Percentiles rank a stretch among this genome's conserved stretches.
These are phyloP conservation scores for Alloteropsis semialata DNA, from an alignment of 176 grass and related monocot species.

Conservation along the genomic window DNA sequence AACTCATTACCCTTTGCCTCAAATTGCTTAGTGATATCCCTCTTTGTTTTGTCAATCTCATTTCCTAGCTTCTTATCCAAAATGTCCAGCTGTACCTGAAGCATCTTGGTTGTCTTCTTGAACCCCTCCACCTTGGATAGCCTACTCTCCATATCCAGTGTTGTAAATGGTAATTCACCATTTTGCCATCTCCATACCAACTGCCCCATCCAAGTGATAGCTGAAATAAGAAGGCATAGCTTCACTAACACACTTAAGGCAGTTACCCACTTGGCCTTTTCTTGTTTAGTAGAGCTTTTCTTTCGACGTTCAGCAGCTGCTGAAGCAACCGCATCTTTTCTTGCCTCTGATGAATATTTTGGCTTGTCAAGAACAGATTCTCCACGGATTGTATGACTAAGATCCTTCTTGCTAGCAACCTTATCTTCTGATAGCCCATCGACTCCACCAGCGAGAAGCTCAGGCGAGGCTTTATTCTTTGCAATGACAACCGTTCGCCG, in stretches of 20 bases:
- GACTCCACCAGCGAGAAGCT: slow-evolving; percentile 34
- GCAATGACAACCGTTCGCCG: slow-evolving; percentile 45
- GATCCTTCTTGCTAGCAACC: slow-evolving; percentile 43
- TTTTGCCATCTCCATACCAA: slow-evolving; percentile 56
- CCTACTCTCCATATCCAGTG: slow-evolving; percentile 49
- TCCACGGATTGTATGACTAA: slow-evolving; percentile 44
- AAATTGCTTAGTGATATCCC: slow-evolving; percentile 50
- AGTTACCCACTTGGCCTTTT: slow-evolving; percentile 50
- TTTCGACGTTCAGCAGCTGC: slow-evolving; percentile 40
- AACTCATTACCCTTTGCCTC: slow-evolving; percentile 58
- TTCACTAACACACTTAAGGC: slow-evolving; percentile 49
- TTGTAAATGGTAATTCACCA: slow-evolving; percentile 37
- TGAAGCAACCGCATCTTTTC: slow-evolving; percentile 35
- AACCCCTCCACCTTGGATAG: slow-evolving; percentile 67
- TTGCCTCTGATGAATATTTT: slow-evolving; percentile 38
- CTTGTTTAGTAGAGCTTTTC: slow-evolving; percentile 42
- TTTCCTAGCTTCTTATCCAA: slow-evolving; percentile 76
- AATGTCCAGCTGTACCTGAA: slow-evolving; percentile 86
- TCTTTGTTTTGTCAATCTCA: slow-evolving; percentile 56
- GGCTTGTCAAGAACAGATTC: slow-evolving; percentile 52
- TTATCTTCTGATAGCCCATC: slow-evolving; percentile 35
- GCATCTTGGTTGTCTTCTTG: slow-evolving; percentile 69
- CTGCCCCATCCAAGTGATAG: slow-evolving; percentile 52
- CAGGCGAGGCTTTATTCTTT: slow-evolving; percentile 46
- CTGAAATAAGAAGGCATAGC: slow-evolving; percentile 50